Base-by-base conservation (phyloP, 768 basidiomycete genomes). In the Hortiboletus campestris region DNA sequence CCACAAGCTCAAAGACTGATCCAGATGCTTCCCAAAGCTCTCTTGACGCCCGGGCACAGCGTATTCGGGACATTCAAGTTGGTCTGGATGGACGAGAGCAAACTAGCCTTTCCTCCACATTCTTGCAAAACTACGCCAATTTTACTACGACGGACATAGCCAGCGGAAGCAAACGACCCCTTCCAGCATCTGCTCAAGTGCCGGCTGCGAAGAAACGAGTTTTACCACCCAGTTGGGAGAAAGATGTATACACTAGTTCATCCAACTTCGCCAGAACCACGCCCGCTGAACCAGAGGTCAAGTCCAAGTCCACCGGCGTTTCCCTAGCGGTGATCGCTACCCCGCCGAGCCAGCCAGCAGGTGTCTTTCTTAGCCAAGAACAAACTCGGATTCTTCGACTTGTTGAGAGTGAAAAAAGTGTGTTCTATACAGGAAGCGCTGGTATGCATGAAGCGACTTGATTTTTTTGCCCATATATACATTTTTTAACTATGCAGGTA, bases 351-450 rank as follows among this genome's bases (percentile, higher is more conserved):
- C 69, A 69, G 55, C 63, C 67, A 34, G 68, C 81, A 2, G 57
- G 72, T 2, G 72, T 94, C 19, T 80, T 83, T 59, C 77, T 98
- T 55, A 96, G 94, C 70, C 73, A 80, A 56, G 95, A 98, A 66
- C 97, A 99, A 72, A 85, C 77, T 49, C 82, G 88, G 56, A 91
- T 99, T 46, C 75, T 97, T 57, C 79, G 82, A 55, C 77, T 97
- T 35, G 94, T 94, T 1, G 75, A 86, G 34, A 76, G 82, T 13
- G 85, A 84, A 3, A 71, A 84, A 44, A 96, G 85, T 63, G 66
- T 98, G 31, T 99, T 99, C 66, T 99, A 98, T 71, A 99, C 96
- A 2, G 97, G 97, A 28, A 93, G 91, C 76, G 97, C 97, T 56
- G 96, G 95, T 97, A 59, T 60, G 85, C 72, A 31, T 45, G 41